Conservation (phyloP, 345 rosid genomes). For the Eutrema yunnanense region DNA sequence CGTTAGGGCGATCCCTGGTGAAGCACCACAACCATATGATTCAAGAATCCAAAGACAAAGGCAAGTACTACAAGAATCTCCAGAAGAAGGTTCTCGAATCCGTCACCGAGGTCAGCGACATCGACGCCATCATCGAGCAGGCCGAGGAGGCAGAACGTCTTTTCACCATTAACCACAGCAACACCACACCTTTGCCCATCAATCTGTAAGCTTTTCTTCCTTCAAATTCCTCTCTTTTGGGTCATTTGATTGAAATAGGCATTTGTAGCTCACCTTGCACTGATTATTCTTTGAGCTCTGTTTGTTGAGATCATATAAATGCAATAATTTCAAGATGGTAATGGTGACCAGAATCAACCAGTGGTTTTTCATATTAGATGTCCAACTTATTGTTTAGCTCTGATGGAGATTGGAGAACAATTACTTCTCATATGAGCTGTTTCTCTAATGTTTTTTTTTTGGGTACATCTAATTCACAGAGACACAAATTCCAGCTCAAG, state of each 20-base stretch:
- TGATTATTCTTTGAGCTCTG: neutral
- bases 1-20: conserved; percentile 73
- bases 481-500: conserved; percentile 49
- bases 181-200: conserved; percentile 45
- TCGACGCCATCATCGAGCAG: conserved; percentile 79
- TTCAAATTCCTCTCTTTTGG: neutral
- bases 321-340: neutral
- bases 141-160: conserved; percentile 64
- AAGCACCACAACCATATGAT: conserved; percentile 93
- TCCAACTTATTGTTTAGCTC: neutral
- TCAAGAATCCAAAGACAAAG: conserved; percentile 80
- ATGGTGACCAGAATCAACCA: neutral
- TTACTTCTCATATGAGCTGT: neutral
- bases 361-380: neutral
- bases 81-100: conserved; percentile 87
- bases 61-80: conserved; percentile 50
- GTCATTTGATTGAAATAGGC: neutral
- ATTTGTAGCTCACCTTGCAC: neutral
- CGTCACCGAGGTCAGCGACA: conserved; percentile 67
- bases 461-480: conserved; percentile 26
- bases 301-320: neutral
- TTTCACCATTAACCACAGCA: conserved; percentile 35
- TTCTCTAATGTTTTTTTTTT: neutral
- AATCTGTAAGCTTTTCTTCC: conserved; percentile 40
- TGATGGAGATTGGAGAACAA: neutral